Percentiles rank a stretch among this genome's conserved stretches.
phyloP scores from a whole-genome alignment of 2,329 filamentous ascomycete genomes.

The Aspergillus neotritici region DNA sequence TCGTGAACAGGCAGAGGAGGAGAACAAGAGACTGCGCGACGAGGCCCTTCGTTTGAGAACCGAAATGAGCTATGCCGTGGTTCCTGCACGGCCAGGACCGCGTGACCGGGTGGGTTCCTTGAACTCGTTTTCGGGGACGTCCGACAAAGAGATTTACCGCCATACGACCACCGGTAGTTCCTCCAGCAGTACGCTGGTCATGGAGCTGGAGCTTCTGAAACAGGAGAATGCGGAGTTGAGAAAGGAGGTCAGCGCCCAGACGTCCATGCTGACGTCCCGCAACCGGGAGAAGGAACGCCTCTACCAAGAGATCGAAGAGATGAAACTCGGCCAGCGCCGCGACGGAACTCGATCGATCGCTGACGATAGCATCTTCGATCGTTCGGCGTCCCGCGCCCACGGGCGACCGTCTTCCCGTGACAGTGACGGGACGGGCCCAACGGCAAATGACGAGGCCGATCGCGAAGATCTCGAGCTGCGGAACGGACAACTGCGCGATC shows the following conservation, averaged over 20 bases:
- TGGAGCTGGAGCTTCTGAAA: conserved; percentile 77
- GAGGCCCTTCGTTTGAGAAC: conserved; percentile 67
- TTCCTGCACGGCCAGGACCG: conserved; percentile 27
- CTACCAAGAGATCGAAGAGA: conserved; percentile 93
- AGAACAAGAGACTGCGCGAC: conserved; percentile 75
- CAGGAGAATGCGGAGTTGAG: conserved; percentile 90
- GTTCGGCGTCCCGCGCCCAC: conserved; percentile 82
- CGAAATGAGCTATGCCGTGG: conserved; percentile 29
- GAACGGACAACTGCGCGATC: conserved; percentile 76
- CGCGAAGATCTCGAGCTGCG: conserved; percentile 81
- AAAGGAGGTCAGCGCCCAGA: conserved; percentile 89
- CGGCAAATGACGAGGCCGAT: conserved; percentile 64
- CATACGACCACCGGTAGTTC: conserved; percentile 49
- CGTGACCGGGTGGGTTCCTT: conserved; percentile 33
- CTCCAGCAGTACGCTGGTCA: conserved; percentile 64
- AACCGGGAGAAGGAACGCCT: conserved; percentile 92
- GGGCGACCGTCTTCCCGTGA: conserved; percentile 68
- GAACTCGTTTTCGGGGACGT: conserved; percentile 33
- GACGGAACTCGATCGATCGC: conserved; percentile 55
- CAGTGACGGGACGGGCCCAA: conserved; percentile 63
- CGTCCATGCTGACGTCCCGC: conserved; percentile 92
- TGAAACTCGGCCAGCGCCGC: conserved; percentile 80
- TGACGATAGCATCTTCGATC: conserved; percentile 85
- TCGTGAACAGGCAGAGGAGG: conserved; percentile 84
- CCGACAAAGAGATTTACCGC: conserved; percentile 33